These are phyloP conservation scores for Cercospora zeina DNA, from an alignment of 2,329 filamentous ascomycete species.

Conservation along the genomic window DNA sequence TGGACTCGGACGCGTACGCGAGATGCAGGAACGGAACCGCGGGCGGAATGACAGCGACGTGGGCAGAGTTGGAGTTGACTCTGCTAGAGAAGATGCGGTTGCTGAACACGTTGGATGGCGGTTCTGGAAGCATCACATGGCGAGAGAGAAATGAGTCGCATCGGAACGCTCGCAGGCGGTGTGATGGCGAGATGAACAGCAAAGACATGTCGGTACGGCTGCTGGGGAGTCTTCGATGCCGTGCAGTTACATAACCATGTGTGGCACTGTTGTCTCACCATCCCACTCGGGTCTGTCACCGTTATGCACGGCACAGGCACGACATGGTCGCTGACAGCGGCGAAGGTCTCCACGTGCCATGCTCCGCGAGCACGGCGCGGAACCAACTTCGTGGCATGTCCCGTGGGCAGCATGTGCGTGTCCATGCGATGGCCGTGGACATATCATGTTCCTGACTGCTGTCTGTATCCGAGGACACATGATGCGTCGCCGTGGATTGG, in stretches of 20 bases:
- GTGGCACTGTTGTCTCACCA: background rate
- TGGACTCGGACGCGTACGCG: background rate
- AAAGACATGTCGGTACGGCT: background rate
- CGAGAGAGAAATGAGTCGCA: background rate
- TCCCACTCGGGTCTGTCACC: background rate
- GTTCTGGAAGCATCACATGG: background rate
- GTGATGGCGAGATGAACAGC: background rate
- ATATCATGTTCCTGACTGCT: no score
- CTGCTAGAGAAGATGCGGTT: background rate
- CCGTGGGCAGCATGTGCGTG: background rate
- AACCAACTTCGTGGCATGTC: no score
- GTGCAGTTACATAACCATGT: background rate
- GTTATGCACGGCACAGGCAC: background rate
- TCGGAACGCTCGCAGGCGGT: background rate
- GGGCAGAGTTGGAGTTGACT: background rate
- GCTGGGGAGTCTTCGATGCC: background rate
- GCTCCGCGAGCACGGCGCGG: background rate
- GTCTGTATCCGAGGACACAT: no score
- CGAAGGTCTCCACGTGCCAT: conserved; percentile 2
- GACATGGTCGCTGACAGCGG: background rate
- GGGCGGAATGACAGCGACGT: background rate
- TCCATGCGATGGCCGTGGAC: no score
- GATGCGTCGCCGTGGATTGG: no score
- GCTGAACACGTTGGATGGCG: background rate
- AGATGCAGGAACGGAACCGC: background rate